Conservation (phyloP, 371 early-diverging fungal species). For the Mucor velutinosus region DNA sequence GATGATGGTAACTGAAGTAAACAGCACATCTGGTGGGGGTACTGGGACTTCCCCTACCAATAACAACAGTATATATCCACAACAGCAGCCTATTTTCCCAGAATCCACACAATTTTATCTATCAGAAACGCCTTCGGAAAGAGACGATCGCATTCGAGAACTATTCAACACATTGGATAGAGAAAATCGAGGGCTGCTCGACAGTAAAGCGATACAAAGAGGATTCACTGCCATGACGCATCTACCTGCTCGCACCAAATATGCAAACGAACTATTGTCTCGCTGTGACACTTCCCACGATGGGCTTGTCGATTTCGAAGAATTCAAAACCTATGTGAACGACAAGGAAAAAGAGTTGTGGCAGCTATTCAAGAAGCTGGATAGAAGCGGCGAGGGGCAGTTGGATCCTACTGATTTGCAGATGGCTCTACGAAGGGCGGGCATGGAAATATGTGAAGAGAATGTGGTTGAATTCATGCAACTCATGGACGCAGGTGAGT, state of each 20-base stretch:
- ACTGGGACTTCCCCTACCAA: neutral
- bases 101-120: conserved; percentile 37
- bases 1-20: neutral
- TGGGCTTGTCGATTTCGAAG: conserved; percentile 61
- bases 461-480: conserved; percentile 62
- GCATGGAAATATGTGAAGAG: conserved; percentile 61
- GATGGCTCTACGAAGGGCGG: conserved; percentile 51
- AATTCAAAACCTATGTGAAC: conserved; percentile 65
- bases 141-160: conserved; percentile 42
- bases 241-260: conserved; percentile 42
- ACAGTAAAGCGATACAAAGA: conserved; percentile 40
- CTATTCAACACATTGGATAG: conserved; percentile 47
- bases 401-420: conserved; percentile 58
- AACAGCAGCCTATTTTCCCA: conserved; percentile 4
- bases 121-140: conserved; percentile 42
- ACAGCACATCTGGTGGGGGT: neutral
- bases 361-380: conserved; percentile 65
- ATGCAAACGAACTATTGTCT: conserved; percentile 54
- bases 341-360: conserved; percentile 65
- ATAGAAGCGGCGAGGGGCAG: conserved; percentile 57
- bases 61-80: neutral
- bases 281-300: conserved; percentile 57
- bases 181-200: conserved; percentile 33
- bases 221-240: conserved; percentile 48
- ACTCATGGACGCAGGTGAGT: conserved; percentile 57